Evolutionary conservation across 1,139 yeast species (phyloP), one percentile per base, ranked within the genome.

Genomic region (Pneumocystis oryctolagi): DNA sequence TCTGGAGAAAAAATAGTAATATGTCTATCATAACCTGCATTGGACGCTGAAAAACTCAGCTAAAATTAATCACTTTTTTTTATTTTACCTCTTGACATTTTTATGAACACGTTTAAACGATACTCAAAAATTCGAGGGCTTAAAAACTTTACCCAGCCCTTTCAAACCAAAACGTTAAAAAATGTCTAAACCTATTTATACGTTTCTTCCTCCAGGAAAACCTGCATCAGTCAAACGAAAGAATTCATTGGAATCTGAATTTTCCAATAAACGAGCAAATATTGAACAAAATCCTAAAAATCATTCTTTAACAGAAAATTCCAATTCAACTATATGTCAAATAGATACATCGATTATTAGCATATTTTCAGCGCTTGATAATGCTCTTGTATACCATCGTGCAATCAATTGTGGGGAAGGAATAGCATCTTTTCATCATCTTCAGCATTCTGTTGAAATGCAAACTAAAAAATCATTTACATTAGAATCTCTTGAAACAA

Each of bases 1-100:
- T 47, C 55, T 32, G 98, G 98, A 60, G 97, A 90, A 78, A 92
- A 92, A 72, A 92, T 90, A 56, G 98, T 92, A 74, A 92, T 92
- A 76, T 92, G 98, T 79, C 98, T 87, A 78, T 92, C 98, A 75
- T 90, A 92, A 64, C 97, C 98, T 47, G 97, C 30, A 20, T 28
- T 47, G 8, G 55, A 25, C 4, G n/a, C 55, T 47, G 14, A 25
- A 12, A 9, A 47, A 12, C 20, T 47, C 14, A 47, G 55, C 16
- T 3, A 25, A 8, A 25, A 25, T 9, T 25, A 12, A 25, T 28
- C 25, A 28, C 20, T 25, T 47, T 47, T 40, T 5, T n/a, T 47
- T 25, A 8, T 47, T 20, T 25, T 25, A 47, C 55, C 55, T 14
- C 55, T 47, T 47, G 30, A 47, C 55, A 47, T 47, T 25, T 37